Percentiles rank a stretch among this genome's conserved stretches.
Evolutionary conservation across 2,329 filamentous ascomycete genomes (phyloP).

Genomic region (Claviceps sp.): DNA sequence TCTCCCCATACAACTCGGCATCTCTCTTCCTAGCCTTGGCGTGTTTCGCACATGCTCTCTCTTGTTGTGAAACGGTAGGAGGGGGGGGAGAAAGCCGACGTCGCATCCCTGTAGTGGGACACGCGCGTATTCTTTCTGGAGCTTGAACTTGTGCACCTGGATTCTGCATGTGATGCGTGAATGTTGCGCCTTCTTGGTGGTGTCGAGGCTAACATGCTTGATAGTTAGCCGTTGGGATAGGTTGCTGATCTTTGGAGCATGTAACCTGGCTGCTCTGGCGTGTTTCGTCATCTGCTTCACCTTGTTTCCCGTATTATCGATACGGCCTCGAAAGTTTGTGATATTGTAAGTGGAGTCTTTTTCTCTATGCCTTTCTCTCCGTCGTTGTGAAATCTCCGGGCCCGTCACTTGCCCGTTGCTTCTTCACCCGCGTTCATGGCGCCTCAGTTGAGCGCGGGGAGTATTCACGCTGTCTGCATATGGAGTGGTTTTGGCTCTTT

Average conservation of each 20-base stretch:
- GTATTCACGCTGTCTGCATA: not conserved
- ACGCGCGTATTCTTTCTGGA: conserved; percentile 28
- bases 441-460: not conserved
- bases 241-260: conserved; percentile 78
- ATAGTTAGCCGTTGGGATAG: conserved; percentile 96
- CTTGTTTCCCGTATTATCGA: conserved; percentile 69
- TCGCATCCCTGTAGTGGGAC: conserved; percentile 30
- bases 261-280: conserved; percentile 76
- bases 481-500: not conserved
- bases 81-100: conserved; percentile 7
- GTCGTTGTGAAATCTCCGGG: too few species aligned
- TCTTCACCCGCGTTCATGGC: not conserved
- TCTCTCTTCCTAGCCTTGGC: conserved; percentile 5
- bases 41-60: conserved; percentile 9
- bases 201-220: conserved; percentile 22
- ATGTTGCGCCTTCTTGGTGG: conserved; percentile 26
- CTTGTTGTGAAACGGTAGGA: not conserved
- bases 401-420: not conserved
- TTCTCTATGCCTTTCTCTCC: not conserved
- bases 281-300: conserved; percentile 92
- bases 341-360: conserved; percentile 64
- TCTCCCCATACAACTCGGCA: not conserved
- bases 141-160: conserved; percentile 15
- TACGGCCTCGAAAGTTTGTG: conserved; percentile 85
- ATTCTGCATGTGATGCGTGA: conserved; percentile 27